Conservation (phyloP, 1,139 yeast species). For the Pichia norvegensis region DNA sequence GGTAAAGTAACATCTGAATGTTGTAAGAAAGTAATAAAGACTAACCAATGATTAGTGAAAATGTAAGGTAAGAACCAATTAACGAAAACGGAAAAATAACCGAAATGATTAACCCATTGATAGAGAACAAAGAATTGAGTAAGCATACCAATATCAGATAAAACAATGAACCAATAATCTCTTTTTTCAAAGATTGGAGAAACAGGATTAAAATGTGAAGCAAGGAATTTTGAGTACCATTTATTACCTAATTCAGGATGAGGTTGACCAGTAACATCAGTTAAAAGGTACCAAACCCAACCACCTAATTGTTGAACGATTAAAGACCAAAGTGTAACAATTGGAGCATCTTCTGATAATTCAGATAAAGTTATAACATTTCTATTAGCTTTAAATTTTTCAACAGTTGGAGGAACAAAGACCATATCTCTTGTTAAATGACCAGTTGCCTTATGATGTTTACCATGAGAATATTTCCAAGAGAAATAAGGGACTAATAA, state of each 20-base stretch:
- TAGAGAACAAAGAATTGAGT: conserved; percentile 36
- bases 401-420: conserved; percentile 48
- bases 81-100: conserved; percentile 40
- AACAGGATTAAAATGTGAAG: conserved; percentile 44
- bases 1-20: conserved; percentile 54
- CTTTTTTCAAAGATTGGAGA: conserved; percentile 48
- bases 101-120: conserved; percentile 42
- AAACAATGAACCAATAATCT: conserved; percentile 47
- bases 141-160: conserved; percentile 48
- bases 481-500: conserved; percentile 54
- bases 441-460: conserved; percentile 61
- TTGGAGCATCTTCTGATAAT: conserved; percentile 48
- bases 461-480: conserved; percentile 54
- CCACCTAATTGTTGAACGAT: conserved; percentile 51
- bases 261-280: conserved; percentile 50
- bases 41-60: conserved; percentile 58
- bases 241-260: conserved; percentile 27
- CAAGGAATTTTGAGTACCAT: conserved; percentile 26
- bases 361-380: conserved; percentile 34
- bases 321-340: conserved; percentile 37
- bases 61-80: conserved; percentile 51
- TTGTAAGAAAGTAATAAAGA: conserved; percentile 53
- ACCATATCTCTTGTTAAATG: conserved; percentile 56
- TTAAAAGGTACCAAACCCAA: conserved; percentile 40
- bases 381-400: conserved; percentile 33